Evolutionary conservation across 805 yeast species (phyloP).

Genomic region (Metschnikowia anglica): DNA sequence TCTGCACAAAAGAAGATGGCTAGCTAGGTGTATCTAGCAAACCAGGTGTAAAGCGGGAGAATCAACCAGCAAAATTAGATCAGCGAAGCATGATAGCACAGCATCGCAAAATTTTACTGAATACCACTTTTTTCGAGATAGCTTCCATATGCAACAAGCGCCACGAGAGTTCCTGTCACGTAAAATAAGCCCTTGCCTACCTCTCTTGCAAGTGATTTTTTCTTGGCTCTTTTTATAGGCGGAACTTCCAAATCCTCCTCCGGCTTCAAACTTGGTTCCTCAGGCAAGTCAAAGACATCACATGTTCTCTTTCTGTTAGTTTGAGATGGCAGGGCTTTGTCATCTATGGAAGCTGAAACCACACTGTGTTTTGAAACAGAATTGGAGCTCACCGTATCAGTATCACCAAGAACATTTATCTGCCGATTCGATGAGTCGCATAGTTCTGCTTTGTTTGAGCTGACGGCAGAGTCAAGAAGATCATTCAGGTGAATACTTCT

Average conservation of each 20-base stretch:
- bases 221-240: conserved; percentile 17
- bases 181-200: conserved; percentile 33
- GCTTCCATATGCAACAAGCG: conserved; percentile 40
- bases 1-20: too few species aligned
- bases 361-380: too few species aligned
- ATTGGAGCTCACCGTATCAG: not conserved
- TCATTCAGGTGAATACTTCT: not conserved
- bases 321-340: not conserved
- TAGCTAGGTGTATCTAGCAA: too few species aligned
- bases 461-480: not conserved
- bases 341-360: too few species aligned
- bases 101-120: conserved; percentile 4
- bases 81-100: not conserved
- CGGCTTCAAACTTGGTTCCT: not conserved
- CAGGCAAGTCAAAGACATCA: not conserved
- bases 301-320: conserved; percentile 3
- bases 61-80: too few species aligned
- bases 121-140: conserved; percentile 12
- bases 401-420: too few species aligned
- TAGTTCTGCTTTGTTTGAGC: not conserved
- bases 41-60: not conserved
- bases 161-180: conserved; percentile 32
- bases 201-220: conserved; percentile 30
- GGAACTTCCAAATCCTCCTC: not conserved
- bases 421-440: not conserved